phyloP scores from a whole-genome alignment of 1,284 basidiomycete species.

The Golubevia sp. region DNA sequence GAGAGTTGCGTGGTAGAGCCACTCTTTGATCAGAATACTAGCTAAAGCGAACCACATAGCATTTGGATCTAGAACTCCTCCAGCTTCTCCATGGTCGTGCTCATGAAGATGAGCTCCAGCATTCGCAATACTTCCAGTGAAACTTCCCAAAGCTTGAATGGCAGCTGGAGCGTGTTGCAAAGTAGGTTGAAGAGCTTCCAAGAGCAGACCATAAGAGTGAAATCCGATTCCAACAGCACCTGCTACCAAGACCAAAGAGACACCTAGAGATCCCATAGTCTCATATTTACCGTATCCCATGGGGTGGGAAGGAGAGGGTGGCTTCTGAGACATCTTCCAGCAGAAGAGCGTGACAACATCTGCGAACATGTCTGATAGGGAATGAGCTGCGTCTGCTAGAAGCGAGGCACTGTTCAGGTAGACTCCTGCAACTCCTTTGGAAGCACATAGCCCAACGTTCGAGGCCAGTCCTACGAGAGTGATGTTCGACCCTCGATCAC shows the following conservation, averaged over 20 bases:
- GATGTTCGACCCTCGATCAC: constrained; percentile 60
- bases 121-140: constrained; percentile 66
- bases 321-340: constrained; percentile 82
- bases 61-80: constrained; percentile 77
- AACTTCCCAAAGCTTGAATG: constrained; percentile 68
- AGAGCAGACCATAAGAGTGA: constrained; percentile 83
- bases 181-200: constrained; percentile 68
- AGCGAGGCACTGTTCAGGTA: constrained; percentile 79
- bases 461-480: constrained; percentile 73
- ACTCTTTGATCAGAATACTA: constrained; percentile 85
- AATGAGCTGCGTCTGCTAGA: constrained; percentile 93
- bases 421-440: constrained; percentile 72
- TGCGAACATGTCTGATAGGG: constrained; percentile 80
- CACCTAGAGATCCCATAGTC: constrained; percentile 83
- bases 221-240: constrained; percentile 88
- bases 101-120: constrained; percentile 67
- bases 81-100: constrained; percentile 65
- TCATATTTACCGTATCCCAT: constrained; percentile 90
- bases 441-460: constrained; percentile 79
- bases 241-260: constrained; percentile 76
- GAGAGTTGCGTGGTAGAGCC: constrained; percentile 71
- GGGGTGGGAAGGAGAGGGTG: constrained; percentile 77
- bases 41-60: constrained; percentile 93
- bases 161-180: constrained; percentile 67
- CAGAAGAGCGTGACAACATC: constrained; percentile 92